Evolutionary conservation across 495 filamentous ascomycete species (phyloP), one percentile per base, ranked within the genome.

Genomic region (Xylaria venustula): DNA sequence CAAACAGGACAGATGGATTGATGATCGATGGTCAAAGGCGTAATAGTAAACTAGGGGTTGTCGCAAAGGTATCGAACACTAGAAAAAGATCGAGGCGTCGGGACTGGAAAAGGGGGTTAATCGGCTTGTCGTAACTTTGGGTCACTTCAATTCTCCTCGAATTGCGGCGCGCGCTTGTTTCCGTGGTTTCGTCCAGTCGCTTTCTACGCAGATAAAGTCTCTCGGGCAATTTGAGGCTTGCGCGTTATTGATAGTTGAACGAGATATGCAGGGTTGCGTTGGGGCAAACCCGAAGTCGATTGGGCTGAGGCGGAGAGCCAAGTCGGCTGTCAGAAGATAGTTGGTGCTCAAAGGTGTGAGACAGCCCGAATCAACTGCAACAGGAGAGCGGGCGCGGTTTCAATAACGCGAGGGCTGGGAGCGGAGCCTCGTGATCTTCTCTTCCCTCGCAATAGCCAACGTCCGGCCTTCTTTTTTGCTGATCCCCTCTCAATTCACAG

Each of bases 91-190:
- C 45, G 19, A 52, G 40, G 57, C 6, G 48, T 26, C 1, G 11
- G 46, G 26, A 41, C 14, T 50, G 14, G 30, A 32, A 59, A 58
- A 58, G 50, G 56, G 56, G 47, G 56, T 32, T 45, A 59, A 34
- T 50, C 23, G 34, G 42, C 36, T 34, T n/a, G n/a, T n/a, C 22
- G 22, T 4, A 34, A 44, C 3, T 48, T 32, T 15, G 36, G n/a
- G n/a, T n/a, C n/a, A n/a, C n/a, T 34, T 23, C 46, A 52, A 45
- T 6, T n/a, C 14, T 30, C 22, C 19, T 59, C 46, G 25, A 9
- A 28, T 14, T 50, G 25, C 47, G 37, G 15, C 36, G 47, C 56
- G 56, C 23, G 47, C 46, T 42, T 51, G 37, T 11, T 8, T 32
- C 14, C 14, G 17, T 40, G 23, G 28, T 3, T 44, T 34, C 7